A percentile compares a stretch with the other conserved stretches of the same genome.
phyloP scores from a whole-genome alignment of 495 filamentous ascomycete genomes.

The Neurospora sublineolata region DNA sequence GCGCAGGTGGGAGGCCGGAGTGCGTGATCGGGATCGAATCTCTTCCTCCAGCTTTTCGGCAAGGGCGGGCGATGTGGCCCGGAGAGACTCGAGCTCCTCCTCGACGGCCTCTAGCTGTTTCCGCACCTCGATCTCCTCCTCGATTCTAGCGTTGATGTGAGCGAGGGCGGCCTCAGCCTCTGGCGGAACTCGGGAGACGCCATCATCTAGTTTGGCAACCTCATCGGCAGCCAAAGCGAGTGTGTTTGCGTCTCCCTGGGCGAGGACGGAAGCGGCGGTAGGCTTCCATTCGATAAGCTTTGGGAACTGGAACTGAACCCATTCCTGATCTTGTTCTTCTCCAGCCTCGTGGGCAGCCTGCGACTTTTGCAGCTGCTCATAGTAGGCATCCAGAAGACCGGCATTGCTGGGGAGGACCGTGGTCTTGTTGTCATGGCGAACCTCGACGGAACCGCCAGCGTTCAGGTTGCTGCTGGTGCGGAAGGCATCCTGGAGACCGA shows the following conservation, averaged over 20 bases:
- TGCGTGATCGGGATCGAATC: constrained; percentile 26
- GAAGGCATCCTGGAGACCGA: constrained; percentile 68
- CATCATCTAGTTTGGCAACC: constrained; percentile 5
- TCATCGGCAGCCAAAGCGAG: constrained; percentile 24
- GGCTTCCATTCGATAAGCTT: constrained; percentile 82
- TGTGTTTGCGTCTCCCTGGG: constrained; percentile 38
- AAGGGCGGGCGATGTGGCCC: constrained; percentile 24
- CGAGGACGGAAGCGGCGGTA: constrained; percentile 32
- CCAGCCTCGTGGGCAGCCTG: constrained; percentile 50
- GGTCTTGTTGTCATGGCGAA: constrained; percentile 27
- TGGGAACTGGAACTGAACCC: constrained; percentile 81
- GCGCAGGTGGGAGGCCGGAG: constrained; percentile 27
- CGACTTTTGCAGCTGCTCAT: constrained; percentile 73
- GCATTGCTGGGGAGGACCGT: constrained; percentile 24
- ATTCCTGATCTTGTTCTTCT: constrained; percentile 58
- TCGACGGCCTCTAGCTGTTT: constrained; percentile 34
- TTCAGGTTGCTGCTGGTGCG: constrained; percentile 35
- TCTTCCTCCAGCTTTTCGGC: constrained; percentile 27
- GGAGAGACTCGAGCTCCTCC: constrained; percentile 29
- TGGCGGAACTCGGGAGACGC: constrained; percentile 11
- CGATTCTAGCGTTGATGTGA: constrained; percentile 38
- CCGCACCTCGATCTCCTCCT: constrained; percentile 36
- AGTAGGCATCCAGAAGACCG: constrained; percentile 66
- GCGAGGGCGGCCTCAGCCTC: constrained; percentile 33
- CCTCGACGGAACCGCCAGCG: constrained; percentile 22